These are phyloP conservation scores for Pleurotus eryngii DNA, from an alignment of 768 basidiomycete species.

Conservation along the genomic window DNA sequence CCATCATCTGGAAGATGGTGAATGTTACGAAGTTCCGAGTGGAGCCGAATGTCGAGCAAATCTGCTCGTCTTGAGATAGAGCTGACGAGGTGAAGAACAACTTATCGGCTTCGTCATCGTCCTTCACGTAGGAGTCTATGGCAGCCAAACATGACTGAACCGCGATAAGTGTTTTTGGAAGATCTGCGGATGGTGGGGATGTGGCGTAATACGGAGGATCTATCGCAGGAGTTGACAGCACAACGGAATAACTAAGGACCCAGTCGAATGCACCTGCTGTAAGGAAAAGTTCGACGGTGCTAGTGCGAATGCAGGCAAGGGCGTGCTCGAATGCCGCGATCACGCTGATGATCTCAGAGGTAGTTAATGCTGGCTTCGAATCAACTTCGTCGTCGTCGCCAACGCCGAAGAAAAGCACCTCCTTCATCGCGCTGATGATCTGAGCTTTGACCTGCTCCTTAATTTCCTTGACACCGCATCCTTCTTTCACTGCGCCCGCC, in stretches of 20 bases:
- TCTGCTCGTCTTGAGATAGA: background rate
- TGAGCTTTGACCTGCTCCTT: background rate
- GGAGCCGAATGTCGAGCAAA: background rate
- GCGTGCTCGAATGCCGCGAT: slow-evolving; percentile 13
- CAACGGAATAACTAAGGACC: background rate
- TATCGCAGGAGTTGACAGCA: background rate
- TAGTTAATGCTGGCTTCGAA: background rate
- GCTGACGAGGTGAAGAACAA: background rate
- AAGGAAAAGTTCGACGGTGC: slow-evolving; percentile 9
- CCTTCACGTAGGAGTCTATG: slow-evolving; percentile 5
- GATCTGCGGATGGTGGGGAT: background rate
- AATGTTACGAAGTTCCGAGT: slow-evolving; percentile 1
- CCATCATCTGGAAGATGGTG: background rate
- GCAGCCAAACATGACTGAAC: slow-evolving; percentile 11
- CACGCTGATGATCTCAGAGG: background rate
- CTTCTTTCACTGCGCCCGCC: background rate
- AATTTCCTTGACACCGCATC: background rate
- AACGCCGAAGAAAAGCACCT: background rate
- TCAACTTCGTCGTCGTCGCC: background rate
- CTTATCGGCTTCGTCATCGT: slow-evolving; percentile 7
- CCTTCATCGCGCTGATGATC: slow-evolving; percentile 7
- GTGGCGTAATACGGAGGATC: background rate
- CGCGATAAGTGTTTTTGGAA: slow-evolving; percentile 6
- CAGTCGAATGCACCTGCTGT: slow-evolving; percentile 10
- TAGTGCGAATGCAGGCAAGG: background rate